Evolutionary conservation across 257 asterid species (phyloP).

Genomic region (Solanum pimpinellifolium): DNA sequence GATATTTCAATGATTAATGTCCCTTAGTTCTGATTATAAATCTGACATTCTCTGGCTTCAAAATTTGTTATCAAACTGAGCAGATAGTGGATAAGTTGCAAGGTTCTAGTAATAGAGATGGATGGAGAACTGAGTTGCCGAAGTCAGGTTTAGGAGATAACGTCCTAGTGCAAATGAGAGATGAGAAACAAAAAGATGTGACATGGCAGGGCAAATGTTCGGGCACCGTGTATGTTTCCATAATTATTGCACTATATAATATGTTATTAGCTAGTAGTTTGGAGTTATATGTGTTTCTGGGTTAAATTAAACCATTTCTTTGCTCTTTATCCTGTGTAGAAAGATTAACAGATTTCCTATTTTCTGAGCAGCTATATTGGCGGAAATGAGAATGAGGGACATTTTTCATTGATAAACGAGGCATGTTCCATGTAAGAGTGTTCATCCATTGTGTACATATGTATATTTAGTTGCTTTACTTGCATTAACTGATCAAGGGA

Average conservation of each 20-base stretch:
- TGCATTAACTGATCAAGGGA: neutral
- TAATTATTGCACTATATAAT: neutral
- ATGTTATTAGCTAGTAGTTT: neutral
- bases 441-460: neutral
- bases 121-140: slow-evolving; percentile 81
- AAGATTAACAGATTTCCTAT: slow-evolving; percentile 10
- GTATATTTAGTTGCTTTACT: neutral
- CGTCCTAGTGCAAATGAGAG: slow-evolving; percentile 62
- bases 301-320: neutral
- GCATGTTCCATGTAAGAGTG: slow-evolving; percentile 74
- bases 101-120: slow-evolving; percentile 78
- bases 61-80: neutral
- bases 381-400: slow-evolving; percentile 87
- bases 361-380: slow-evolving; percentile 64
- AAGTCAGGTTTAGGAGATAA: slow-evolving; percentile 54
- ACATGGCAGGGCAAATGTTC: slow-evolving; percentile 98
- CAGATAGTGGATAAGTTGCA: slow-evolving; percentile 87
- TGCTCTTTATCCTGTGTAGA: neutral
- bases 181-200: slow-evolving; percentile 72
- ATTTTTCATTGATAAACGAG: slow-evolving; percentile 83
- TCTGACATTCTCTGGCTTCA: neutral
- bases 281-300: neutral
- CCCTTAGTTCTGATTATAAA: neutral
- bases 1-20: neutral
- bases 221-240: slow-evolving; percentile 90